phyloP scores from a whole-genome alignment of 257 asterid genomes.

The Craterostigma plantagineum region DNA sequence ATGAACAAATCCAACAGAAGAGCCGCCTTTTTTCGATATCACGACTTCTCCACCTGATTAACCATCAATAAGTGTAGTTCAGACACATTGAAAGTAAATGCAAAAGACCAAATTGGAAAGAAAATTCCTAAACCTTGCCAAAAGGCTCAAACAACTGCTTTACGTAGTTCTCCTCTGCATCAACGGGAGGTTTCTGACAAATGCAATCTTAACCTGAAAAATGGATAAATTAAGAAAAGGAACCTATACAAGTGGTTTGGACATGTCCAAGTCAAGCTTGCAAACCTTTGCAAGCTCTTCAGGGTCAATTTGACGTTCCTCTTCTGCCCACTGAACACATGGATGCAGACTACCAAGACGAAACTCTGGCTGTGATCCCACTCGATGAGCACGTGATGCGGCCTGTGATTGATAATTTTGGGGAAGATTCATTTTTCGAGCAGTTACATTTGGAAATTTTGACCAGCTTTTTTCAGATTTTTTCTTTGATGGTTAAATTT shows the following conservation, averaged over 20 bases:
- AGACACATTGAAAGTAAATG: constrained; percentile 8
- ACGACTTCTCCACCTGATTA: constrained; percentile 75
- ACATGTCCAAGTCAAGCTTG: constrained; percentile 5
- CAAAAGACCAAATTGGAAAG: constrained; percentile 7
- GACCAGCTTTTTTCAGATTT: constrained; percentile 18
- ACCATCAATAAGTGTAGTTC: constrained; percentile 11
- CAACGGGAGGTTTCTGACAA: constrained; percentile 56
- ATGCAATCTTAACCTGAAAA: constrained; percentile 71
- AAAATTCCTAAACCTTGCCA: constrained; percentile 55
- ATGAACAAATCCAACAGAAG: constrained; percentile 68
- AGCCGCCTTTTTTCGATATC: constrained; percentile 38
- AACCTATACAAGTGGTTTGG: not conserved
- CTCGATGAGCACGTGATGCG: constrained; percentile 72
- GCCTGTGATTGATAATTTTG: constrained; percentile 92
- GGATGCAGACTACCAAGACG: constrained; percentile 82
- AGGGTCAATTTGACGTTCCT: constrained; percentile 32
- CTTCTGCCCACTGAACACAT: constrained; percentile 86
- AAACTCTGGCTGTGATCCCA: constrained; percentile 65
- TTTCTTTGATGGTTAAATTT: constrained; percentile 4
- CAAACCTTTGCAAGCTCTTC: constrained; percentile 59
- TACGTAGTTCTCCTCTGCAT: constrained; percentile 62
- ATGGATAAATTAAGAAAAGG: constrained; percentile 1
- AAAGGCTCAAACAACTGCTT: constrained; percentile 57
- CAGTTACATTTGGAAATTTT: too few species aligned
- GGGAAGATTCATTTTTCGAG: constrained; percentile 43